Evolutionary conservation across 2,329 filamentous ascomycete genomes (phyloP).

Genomic region (Polychaeton citri): DNA sequence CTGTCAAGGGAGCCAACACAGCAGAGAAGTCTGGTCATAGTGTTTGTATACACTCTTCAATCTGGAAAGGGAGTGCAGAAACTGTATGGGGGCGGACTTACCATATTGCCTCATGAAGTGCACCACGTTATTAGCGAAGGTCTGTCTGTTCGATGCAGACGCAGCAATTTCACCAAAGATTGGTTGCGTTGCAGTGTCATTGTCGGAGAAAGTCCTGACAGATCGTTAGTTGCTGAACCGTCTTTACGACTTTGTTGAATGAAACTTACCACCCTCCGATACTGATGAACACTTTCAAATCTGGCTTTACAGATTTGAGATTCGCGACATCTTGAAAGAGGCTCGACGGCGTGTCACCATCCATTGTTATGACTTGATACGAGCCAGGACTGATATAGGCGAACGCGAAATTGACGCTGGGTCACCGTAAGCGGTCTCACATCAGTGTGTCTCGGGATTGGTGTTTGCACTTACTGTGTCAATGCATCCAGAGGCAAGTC

Average conservation of each 20-base stretch:
- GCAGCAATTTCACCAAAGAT: neutral
- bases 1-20: too few species aligned
- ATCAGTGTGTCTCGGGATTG: too few species aligned
- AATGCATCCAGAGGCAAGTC: neutral
- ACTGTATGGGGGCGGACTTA: too few species aligned
- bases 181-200: slow-evolving; percentile 8
- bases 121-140: slow-evolving; percentile 1
- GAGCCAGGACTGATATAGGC: slow-evolving; percentile 22
- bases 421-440: too few species aligned
- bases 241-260: too few species aligned
- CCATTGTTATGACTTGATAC: slow-evolving; percentile 14
- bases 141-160: neutral
- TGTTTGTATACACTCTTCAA: too few species aligned
- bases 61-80: too few species aligned
- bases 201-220: slow-evolving; percentile 29
- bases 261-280: slow-evolving; percentile 34
- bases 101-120: slow-evolving; percentile 6
- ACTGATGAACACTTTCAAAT: slow-evolving; percentile 25
- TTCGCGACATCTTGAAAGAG: slow-evolving; percentile 19
- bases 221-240: too few species aligned
- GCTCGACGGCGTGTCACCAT: slow-evolving; percentile 1
- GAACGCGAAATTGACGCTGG: slow-evolving; percentile 29
- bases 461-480: too few species aligned
- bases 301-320: slow-evolving; percentile 17
- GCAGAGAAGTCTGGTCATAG: too few species aligned